Conservation (phyloP, 2,329 filamentous ascomycete genomes). For the Colletotrichum phormii region DNA sequence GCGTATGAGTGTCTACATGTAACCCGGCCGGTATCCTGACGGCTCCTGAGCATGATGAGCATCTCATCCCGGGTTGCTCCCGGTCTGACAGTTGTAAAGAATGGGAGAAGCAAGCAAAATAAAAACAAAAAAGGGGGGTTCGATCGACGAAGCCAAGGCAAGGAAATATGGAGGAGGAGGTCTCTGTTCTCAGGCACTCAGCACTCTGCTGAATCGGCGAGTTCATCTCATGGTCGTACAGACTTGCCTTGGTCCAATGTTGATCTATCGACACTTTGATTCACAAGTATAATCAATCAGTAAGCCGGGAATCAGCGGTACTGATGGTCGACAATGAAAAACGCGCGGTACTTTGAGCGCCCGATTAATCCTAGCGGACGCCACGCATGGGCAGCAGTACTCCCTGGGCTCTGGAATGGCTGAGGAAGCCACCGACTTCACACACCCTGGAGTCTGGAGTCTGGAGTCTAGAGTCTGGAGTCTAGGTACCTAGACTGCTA, state of each 20-base stretch:
- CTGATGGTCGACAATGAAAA: neutral
- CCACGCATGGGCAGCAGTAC: neutral
- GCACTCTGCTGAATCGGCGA: neutral
- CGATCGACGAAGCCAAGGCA: conserved; percentile 3
- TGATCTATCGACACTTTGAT: neutral
- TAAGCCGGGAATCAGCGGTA: neutral
- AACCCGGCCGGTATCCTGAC: neutral
- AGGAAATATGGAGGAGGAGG: neutral
- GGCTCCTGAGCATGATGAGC: conserved; percentile 14
- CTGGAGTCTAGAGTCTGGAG: too few species aligned
- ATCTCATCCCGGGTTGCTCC: conserved; percentile 15
- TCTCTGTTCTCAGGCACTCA: neutral
- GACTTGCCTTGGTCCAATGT: neutral
- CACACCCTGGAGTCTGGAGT: neutral
- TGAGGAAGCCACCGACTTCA: neutral
- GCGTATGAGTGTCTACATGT: conserved; percentile 1
- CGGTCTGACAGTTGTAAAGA: conserved; percentile 12
- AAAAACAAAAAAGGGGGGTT: neutral
- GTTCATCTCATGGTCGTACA: neutral
- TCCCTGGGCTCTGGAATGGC: neutral
- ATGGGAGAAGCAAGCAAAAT: neutral
- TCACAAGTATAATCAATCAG: too few species aligned
- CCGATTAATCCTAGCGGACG: neutral
- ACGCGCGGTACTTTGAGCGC: neutral
- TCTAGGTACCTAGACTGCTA: neutral